phyloP scores from a whole-genome alignment of 352 stramenopile species.

The Phytophthora cryptogea region DNA sequence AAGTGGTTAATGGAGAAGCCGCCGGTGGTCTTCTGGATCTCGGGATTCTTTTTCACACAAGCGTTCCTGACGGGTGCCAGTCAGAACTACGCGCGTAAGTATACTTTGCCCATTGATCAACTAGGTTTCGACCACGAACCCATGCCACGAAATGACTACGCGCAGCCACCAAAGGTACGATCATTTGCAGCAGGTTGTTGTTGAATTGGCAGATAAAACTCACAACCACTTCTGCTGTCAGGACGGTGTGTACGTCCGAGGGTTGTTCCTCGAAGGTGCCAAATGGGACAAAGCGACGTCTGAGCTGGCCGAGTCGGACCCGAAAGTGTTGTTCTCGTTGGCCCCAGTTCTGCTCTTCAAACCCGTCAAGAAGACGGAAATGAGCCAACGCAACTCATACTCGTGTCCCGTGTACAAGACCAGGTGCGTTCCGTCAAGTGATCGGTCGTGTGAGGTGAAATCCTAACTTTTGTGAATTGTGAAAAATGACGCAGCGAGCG shows the following conservation, averaged over 20 bases:
- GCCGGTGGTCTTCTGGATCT: slow-evolving; percentile 93
- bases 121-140: slow-evolving; percentile 82
- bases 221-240: slow-evolving; percentile 25
- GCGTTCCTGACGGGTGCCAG: slow-evolving; percentile 95
- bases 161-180: slow-evolving; percentile 65
- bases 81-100: slow-evolving; percentile 94
- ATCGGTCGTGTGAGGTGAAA: slow-evolving; percentile 4
- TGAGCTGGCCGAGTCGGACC: slow-evolving; percentile 77
- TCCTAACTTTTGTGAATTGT: slow-evolving; percentile 9
- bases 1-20: slow-evolving; percentile 90
- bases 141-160: slow-evolving; percentile 79
- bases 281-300: slow-evolving; percentile 81
- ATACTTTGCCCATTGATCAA: slow-evolving; percentile 92
- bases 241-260: slow-evolving; percentile 88
- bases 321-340: slow-evolving; percentile 89
- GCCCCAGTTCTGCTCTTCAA: slow-evolving; percentile 87
- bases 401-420: slow-evolving; percentile 96
- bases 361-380: slow-evolving; percentile 78
- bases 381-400: slow-evolving; percentile 75
- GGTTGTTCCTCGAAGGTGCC: slow-evolving; percentile 90
- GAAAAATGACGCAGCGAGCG: slow-evolving; percentile 71
- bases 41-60: slow-evolving; percentile 96
- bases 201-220: background rate
- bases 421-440: slow-evolving; percentile 38
- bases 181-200: background rate